These are phyloP conservation scores for Lizanozyma gosingica DNA, from an alignment of 1,139 yeast genomes.

Conservation along the genomic window DNA sequence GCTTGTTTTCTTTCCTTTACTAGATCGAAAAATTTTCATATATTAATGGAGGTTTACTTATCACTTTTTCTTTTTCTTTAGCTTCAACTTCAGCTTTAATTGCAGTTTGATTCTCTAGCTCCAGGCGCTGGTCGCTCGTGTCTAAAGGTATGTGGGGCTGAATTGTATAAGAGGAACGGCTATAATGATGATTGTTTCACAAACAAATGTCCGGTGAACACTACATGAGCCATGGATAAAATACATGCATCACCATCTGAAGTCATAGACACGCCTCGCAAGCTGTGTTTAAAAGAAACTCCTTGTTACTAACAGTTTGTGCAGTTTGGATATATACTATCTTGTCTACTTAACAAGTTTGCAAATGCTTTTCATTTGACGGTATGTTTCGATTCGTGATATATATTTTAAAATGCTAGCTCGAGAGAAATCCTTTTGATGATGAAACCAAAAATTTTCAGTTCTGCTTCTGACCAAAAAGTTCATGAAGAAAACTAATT, in stretches of 20 bases:
- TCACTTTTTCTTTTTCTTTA: neutral
- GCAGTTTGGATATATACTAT: too few species aligned
- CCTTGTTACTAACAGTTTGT: too few species aligned
- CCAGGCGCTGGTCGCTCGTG: neutral
- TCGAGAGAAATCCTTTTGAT: slow-evolving; percentile 12
- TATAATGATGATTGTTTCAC: neutral
- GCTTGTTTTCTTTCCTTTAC: too few species aligned
- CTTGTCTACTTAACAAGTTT: too few species aligned
- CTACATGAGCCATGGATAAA: slow-evolving; percentile 41
- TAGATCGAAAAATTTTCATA: too few species aligned
- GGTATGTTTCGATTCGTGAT: slow-evolving; percentile 2
- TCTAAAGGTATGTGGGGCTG: neutral
- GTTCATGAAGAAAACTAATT: slow-evolving; percentile 34
- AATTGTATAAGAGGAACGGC: neutral
- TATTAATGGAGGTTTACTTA: too few species aligned
- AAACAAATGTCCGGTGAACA: slow-evolving; percentile 24
- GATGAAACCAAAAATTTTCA: slow-evolving; percentile 37
- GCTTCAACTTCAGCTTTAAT: neutral
- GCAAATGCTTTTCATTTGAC: too few species aligned
- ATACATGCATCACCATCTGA: slow-evolving; percentile 51
- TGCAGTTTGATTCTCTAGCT: too few species aligned
- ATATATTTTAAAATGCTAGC: too few species aligned
- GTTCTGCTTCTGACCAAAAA: slow-evolving; percentile 50
- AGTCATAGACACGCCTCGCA: slow-evolving; percentile 4
- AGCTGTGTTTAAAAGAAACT: too few species aligned